Evolutionary conservation across 176 grass and related monocot genomes (phyloP).

Genomic region (Elymus sibiricus): DNA sequence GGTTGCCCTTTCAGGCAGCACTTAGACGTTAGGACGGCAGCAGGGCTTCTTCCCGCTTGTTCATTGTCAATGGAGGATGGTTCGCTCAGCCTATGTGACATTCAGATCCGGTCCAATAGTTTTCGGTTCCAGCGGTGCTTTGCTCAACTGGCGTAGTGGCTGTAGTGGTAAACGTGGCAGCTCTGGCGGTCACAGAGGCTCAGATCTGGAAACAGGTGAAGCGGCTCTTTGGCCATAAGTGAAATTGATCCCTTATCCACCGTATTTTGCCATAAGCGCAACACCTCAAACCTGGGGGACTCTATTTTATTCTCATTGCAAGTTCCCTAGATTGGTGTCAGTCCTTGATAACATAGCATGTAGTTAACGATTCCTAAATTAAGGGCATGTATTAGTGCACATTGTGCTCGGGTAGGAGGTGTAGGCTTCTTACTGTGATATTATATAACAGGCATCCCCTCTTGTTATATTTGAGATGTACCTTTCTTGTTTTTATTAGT

Average conservation of each 20-base stretch:
- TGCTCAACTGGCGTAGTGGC: neutral
- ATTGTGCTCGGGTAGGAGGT: too few relatives aligned
- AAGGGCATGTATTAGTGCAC: neutral
- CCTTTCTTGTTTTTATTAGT: too few relatives aligned
- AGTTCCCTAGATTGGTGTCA: neutral
- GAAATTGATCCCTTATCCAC: neutral
- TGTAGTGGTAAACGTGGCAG: neutral
- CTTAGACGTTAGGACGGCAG: neutral
- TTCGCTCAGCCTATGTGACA: neutral
- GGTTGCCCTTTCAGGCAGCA: neutral
- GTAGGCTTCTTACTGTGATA: too few relatives aligned
- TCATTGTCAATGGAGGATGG: neutral
- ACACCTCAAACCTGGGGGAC: neutral
- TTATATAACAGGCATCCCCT: too few relatives aligned
- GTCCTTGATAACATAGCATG: neutral
- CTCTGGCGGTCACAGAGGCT: neutral
- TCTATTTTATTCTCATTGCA: neutral
- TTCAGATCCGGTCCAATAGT: neutral
- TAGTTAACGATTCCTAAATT: neutral
- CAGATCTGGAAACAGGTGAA: neutral
- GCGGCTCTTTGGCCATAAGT: neutral
- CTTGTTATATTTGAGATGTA: too few relatives aligned
- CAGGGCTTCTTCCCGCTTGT: neutral
- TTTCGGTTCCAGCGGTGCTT: neutral
- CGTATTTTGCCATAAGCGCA: neutral